phyloP scores from a whole-genome alignment of 371 early-diverging fungal genomes.

The Dichotomocladium elegans region DNA sequence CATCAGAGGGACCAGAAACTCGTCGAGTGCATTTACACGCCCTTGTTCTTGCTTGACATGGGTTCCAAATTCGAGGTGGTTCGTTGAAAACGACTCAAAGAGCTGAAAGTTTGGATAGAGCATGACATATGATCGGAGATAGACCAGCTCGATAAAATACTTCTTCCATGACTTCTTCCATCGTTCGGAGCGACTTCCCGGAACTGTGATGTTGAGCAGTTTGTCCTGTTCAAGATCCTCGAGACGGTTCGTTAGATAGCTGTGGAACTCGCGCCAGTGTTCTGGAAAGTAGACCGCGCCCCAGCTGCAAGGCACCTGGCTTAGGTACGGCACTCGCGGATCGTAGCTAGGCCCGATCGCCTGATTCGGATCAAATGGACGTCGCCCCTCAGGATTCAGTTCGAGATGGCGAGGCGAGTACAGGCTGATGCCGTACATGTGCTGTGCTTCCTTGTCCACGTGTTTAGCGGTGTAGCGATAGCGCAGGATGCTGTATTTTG shows the following conservation, averaged over 20 bases:
- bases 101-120: conserved; percentile 61
- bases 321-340: conserved; percentile 45
- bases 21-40: conserved; percentile 29
- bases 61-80: conserved; percentile 61
- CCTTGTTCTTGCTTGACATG: conserved; percentile 50
- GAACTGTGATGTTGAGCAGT: conserved; percentile 47
- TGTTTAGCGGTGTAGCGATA: conserved; percentile 49
- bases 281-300: conserved; percentile 70
- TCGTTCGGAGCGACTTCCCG: conserved; percentile 50
- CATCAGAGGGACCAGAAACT: conserved; percentile 61
- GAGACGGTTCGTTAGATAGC: conserved; percentile 46
- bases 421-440: conserved; percentile 56
- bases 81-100: conserved; percentile 62
- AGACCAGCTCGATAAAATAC: conserved; percentile 61
- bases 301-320: conserved; percentile 65
- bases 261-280: conserved; percentile 64
- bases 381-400: conserved; percentile 44
- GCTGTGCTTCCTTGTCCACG: conserved; percentile 14
- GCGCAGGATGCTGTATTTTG: conserved; percentile 55
- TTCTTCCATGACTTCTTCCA: conserved; percentile 70
- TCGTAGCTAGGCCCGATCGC: conserved; percentile 27
- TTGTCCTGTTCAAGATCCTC: conserved; percentile 42
- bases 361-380: conserved; percentile 33
- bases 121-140: conserved; percentile 62
- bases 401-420: conserved; percentile 60